phyloP scores from a whole-genome alignment of 371 early-diverging fungal genomes.

The Mortierella sp. region DNA sequence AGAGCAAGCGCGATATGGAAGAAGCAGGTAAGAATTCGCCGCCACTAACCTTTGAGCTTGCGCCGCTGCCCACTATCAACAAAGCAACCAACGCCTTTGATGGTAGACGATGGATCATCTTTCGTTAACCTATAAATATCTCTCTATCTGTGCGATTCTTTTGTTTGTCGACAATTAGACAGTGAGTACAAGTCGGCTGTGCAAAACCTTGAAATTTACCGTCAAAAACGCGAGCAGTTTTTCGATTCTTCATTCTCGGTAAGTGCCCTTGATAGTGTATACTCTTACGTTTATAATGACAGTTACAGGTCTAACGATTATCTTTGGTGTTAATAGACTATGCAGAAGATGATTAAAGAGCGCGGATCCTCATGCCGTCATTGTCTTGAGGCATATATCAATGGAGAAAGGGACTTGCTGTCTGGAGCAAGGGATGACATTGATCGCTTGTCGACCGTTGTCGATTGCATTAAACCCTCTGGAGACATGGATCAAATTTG shows the following conservation, averaged over 20 bases:
- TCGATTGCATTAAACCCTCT: constrained; percentile 53
- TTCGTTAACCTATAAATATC: constrained; percentile 25
- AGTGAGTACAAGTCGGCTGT: constrained; percentile 70
- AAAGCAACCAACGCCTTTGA: not conserved
- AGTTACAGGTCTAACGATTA: not conserved
- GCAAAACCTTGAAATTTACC: constrained; percentile 61
- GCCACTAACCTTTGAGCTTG: not conserved
- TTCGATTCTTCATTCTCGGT: constrained; percentile 62
- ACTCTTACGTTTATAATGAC: not conserved
- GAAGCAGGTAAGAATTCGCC: constrained; percentile 61
- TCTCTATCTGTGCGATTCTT: not conserved
- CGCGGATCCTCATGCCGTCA: constrained; percentile 55
- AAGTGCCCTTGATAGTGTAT: constrained; percentile 9
- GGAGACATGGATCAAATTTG: constrained; percentile 56
- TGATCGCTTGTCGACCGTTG: constrained; percentile 33
- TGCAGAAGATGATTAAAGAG: constrained; percentile 63
- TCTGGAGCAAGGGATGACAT: constrained; percentile 54
- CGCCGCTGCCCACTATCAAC: not conserved
- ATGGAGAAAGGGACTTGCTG: constrained; percentile 57
- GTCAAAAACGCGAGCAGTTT: constrained; percentile 62
- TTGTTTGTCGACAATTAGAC: constrained; percentile 50
- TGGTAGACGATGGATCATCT: not conserved
- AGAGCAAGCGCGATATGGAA: constrained; percentile 65
- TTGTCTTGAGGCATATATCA: constrained; percentile 59
- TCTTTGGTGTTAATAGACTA: constrained; percentile 46